phyloP scores from a whole-genome alignment of 331 rosid genomes.

The Pyrus hybrid region DNA sequence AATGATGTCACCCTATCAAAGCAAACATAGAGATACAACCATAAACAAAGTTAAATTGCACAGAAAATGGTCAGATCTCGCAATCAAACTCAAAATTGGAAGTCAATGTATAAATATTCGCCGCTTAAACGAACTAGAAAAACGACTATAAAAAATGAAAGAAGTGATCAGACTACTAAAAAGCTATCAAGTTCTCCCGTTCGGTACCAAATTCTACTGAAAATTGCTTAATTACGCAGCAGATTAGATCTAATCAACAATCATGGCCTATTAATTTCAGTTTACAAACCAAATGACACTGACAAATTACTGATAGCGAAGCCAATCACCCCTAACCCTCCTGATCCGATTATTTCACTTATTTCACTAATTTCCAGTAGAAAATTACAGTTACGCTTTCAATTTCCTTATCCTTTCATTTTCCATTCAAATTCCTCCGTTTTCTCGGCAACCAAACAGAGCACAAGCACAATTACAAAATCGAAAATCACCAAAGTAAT shows the following conservation, averaged over 20 bases:
- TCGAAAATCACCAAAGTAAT: neutral
- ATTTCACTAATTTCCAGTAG: neutral
- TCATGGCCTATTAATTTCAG: neutral
- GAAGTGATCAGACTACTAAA: neutral
- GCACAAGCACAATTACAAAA: neutral
- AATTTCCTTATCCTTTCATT: neutral
- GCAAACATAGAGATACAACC: neutral
- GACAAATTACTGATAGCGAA: neutral
- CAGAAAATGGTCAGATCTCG: neutral
- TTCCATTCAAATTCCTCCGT: neutral
- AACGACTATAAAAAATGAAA: neutral
- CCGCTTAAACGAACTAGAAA: neutral
- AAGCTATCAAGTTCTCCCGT: neutral
- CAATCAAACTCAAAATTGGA: neutral
- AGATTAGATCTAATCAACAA: neutral
- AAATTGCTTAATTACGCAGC: neutral
- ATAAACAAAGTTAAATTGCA: neutral
- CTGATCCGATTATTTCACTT: neutral
- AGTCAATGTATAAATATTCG: neutral
- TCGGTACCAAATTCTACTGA: neutral
- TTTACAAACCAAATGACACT: neutral
- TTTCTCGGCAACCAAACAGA: slow-evolving; percentile 15
- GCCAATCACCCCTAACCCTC: neutral
- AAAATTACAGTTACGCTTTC: neutral
- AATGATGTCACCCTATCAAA: neutral